Evolutionary conservation across 306 rosid genomes (phyloP).

Genomic region (Cicer yamashitae): DNA sequence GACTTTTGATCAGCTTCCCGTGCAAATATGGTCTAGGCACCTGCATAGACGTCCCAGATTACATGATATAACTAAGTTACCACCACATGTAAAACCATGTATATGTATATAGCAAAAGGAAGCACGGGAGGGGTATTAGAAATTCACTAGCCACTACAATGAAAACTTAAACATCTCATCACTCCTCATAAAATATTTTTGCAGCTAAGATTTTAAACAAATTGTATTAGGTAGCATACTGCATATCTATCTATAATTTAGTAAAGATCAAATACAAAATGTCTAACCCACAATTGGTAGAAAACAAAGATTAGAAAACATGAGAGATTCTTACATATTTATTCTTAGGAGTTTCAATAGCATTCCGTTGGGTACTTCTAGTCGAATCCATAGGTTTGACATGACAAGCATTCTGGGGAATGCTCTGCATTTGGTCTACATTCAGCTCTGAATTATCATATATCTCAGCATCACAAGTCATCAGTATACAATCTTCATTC

Average conservation of each 20-base stretch:
- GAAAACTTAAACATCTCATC: background rate
- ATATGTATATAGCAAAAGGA: background rate
- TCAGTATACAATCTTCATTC: slow-evolving; percentile 37
- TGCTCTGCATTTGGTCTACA: slow-evolving; percentile 33
- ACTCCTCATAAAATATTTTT: background rate
- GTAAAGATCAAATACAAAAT: slow-evolving; percentile 13
- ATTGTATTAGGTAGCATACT: slow-evolving; percentile 1
- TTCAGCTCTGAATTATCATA: slow-evolving; percentile 30
- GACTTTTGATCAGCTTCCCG: slow-evolving; percentile 69
- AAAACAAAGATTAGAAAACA: slow-evolving; percentile 19
- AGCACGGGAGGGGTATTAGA: background rate
- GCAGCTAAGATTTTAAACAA: slow-evolving; percentile 15
- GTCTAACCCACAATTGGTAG: slow-evolving; percentile 24
- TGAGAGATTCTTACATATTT: slow-evolving; percentile 53
- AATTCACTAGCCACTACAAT: background rate
- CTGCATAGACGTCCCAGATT: slow-evolving; percentile 50
- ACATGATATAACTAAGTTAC: slow-evolving; percentile 16
- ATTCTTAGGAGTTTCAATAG: slow-evolving; percentile 37
- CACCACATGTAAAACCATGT: slow-evolving; percentile 13
- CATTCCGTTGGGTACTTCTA: slow-evolving; percentile 30
- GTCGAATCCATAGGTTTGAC: slow-evolving; percentile 31
- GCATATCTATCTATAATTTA: background rate
- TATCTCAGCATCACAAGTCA: slow-evolving; percentile 48
- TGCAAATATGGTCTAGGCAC: slow-evolving; percentile 61
- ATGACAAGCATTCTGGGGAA: background rate